Evolutionary conservation across 148 eudicot species (phyloP).

Genomic region (Rhododendron simsii): DNA sequence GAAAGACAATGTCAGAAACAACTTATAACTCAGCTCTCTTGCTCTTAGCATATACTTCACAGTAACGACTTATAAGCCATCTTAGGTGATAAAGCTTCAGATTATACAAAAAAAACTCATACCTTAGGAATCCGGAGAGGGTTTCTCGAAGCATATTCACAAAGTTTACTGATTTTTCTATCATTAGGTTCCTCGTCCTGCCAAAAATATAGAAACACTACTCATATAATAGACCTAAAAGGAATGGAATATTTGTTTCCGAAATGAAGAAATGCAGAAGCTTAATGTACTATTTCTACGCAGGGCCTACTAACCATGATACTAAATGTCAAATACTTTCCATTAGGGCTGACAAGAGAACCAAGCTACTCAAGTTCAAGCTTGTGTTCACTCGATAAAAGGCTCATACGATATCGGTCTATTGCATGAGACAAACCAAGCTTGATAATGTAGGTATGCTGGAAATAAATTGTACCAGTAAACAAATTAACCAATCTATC

Average conservation of each 20-base stretch:
- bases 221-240: background rate
- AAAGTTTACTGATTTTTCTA: constrained; percentile 72
- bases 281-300: background rate
- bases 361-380: background rate
- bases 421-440: background rate
- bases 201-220: constrained; percentile 12
- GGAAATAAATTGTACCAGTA: background rate
- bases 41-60: background rate
- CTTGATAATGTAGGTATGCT: background rate
- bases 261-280: background rate
- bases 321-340: background rate
- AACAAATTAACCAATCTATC: background rate
- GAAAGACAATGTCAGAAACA: background rate
- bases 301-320: background rate
- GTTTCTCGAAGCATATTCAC: constrained; percentile 84
- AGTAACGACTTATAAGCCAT: background rate
- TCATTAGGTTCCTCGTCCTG: constrained; percentile 81
- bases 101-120: background rate
- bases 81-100: background rate
- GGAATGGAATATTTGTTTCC: background rate
- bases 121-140: constrained; percentile 88
- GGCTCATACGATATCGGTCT: background rate
- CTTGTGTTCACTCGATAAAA: background rate
- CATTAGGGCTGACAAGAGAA: background rate
- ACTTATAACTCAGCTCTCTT: background rate